Percentiles rank a stretch among this genome's conserved stretches.
Conservation (phyloP, 495 filamentous ascomycete species). For the Podospora bellae-mahoneyi region DNA sequence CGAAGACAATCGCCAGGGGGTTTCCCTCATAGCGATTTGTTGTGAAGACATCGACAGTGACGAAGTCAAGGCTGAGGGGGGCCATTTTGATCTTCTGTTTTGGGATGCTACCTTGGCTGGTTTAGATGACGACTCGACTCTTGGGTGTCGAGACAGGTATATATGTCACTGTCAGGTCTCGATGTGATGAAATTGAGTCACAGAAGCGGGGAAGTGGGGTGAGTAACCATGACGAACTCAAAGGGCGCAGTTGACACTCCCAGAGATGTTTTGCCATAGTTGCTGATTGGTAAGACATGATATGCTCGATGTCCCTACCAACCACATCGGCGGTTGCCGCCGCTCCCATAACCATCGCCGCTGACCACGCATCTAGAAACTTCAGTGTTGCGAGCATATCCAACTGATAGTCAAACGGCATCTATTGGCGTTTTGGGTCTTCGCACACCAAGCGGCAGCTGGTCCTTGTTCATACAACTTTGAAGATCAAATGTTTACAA, state of each 20-base stretch:
- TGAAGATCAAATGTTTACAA: background rate
- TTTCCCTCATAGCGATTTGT: slow-evolving; percentile 56
- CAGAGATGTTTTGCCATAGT: background rate
- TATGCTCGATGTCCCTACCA: background rate
- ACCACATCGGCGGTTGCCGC: background rate
- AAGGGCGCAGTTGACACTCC: background rate
- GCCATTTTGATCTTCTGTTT: slow-evolving; percentile 8
- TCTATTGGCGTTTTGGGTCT: background rate
- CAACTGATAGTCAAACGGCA: background rate
- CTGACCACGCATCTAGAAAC: too few species aligned
- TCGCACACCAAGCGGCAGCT: too few species aligned
- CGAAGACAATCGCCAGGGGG: slow-evolving; percentile 60
- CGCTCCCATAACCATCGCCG: too few species aligned
- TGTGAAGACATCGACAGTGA: slow-evolving; percentile 70
- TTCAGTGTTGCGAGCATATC: background rate
- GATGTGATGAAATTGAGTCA: background rate
- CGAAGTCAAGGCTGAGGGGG: slow-evolving; percentile 41
- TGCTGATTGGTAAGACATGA: background rate
- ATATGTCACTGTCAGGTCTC: background rate
- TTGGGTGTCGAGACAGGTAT: background rate
- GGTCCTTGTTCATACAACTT: too few species aligned
- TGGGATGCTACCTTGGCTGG: background rate
- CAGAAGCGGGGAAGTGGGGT: background rate
- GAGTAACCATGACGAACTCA: background rate
- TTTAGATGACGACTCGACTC: background rate